These are phyloP conservation scores for Solanum pinnatisectum DNA, from an alignment of 257 asterid species.

Conservation along the genomic window DNA sequence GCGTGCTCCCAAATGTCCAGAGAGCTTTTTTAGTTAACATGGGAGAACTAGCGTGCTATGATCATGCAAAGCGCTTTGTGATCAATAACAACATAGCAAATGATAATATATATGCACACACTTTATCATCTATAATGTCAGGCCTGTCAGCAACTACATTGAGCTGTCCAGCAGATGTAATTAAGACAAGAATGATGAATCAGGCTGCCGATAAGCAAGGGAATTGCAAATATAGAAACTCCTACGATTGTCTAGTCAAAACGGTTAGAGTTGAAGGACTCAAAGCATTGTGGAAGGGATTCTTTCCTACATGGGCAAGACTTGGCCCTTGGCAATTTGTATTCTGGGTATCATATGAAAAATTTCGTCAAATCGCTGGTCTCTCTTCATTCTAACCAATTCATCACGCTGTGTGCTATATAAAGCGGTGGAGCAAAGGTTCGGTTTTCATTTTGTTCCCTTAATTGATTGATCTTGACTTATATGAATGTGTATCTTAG, in stretches of 20 bases:
- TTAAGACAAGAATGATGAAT: conserved; percentile 85
- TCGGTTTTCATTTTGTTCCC: neutral
- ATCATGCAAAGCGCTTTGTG: conserved; percentile 61
- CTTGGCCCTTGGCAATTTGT: conserved; percentile 98
- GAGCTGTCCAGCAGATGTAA: conserved; percentile 88
- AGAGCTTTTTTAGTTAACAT: conserved; percentile 81
- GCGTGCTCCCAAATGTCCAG: conserved; percentile 65
- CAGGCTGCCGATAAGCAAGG: conserved; percentile 25
- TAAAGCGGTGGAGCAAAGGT: neutral
- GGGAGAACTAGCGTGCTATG: conserved; percentile 92
- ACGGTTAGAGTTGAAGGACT: conserved; percentile 70
- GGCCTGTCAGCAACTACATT: conserved; percentile 67
- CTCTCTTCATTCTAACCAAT: conserved; percentile 46
- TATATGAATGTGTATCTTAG: neutral
- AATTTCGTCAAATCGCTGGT: conserved; percentile 54
- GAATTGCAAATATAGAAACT: conserved; percentile 33
- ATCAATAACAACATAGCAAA: conserved; percentile 37
- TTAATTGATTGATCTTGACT: neutral
- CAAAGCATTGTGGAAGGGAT: conserved; percentile 77
- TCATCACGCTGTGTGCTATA: neutral
- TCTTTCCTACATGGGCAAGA: conserved; percentile 91
- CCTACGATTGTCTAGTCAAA: conserved; percentile 63
- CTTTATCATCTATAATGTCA: conserved; percentile 63
- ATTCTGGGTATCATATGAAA: conserved; percentile 86
- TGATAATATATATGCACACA: conserved; percentile 75